These are phyloP conservation scores for Phaseolus lunatus DNA, from an alignment of 306 rosid genomes.

Conservation along the genomic window DNA sequence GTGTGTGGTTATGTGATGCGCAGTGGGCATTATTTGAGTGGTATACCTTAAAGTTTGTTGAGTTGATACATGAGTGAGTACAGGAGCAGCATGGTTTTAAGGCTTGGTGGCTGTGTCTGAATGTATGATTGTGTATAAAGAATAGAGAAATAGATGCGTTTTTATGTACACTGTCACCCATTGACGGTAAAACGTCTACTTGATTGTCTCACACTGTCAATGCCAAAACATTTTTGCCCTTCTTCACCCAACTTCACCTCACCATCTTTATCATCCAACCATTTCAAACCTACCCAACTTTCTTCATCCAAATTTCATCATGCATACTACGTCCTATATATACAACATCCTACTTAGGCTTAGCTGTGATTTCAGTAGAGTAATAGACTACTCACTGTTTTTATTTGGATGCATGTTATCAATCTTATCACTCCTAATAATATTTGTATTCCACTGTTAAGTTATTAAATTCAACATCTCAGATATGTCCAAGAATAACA, in stretches of 20 bases:
- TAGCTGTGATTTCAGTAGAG: background rate
- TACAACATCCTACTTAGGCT: background rate
- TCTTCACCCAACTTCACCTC: too few relatives aligned
- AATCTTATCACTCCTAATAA: background rate
- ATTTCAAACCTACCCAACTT: too few relatives aligned
- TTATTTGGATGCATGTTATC: background rate
- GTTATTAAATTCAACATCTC: too few relatives aligned
- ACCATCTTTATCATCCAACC: background rate
- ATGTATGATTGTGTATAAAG: conserved; percentile 27
- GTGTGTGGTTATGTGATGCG: too few relatives aligned
- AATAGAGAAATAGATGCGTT: background rate
- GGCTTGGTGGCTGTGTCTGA: conserved; percentile 32
- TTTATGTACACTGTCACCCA: background rate
- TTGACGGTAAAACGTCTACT: background rate
- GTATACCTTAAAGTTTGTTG: conserved; percentile 21
- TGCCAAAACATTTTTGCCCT: too few relatives aligned
- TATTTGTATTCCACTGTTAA: too few relatives aligned
- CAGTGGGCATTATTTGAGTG: conserved; percentile 4
- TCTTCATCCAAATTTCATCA: background rate
- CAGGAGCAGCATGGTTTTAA: background rate
- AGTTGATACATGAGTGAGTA: conserved; percentile 31
- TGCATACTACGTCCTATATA: too few relatives aligned
- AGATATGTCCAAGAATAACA: too few relatives aligned
- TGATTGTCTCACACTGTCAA: too few relatives aligned
- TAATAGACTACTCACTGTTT: background rate